These are phyloP conservation scores for Malassezia arunalokei DNA, from an alignment of 1,284 basidiomycete genomes.

Conservation along the genomic window DNA sequence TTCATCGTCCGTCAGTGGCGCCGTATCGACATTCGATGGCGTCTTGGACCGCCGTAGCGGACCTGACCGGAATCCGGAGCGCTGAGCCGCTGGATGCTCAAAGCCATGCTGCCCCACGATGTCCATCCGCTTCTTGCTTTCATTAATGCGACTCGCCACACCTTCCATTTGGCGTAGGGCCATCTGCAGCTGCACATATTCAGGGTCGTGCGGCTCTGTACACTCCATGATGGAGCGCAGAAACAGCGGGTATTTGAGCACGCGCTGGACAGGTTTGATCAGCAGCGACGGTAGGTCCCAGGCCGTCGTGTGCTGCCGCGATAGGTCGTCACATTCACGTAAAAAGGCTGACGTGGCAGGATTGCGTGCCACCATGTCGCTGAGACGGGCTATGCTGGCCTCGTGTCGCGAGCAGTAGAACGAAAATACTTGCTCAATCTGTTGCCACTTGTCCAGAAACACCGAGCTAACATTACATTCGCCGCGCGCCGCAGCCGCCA, in stretches of 20 bases:
- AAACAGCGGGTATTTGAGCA: constrained; percentile 70
- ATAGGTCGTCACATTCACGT: constrained; percentile 43
- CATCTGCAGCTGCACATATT: constrained; percentile 57
- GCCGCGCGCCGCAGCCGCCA: constrained; percentile 42
- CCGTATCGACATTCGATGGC: constrained; percentile 20
- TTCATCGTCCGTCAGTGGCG: constrained; percentile 19
- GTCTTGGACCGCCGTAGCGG: constrained; percentile 29
- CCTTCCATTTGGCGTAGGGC: constrained; percentile 62
- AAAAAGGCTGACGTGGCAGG: constrained; percentile 38
- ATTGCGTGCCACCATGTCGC: constrained; percentile 18
- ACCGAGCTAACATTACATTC: constrained; percentile 63
- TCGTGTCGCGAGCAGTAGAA: constrained; percentile 77
- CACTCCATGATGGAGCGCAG: constrained; percentile 57
- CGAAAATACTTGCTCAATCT: constrained; percentile 65
- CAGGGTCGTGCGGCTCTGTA: constrained; percentile 64
- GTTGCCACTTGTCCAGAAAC: constrained; percentile 65
- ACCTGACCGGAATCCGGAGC: constrained; percentile 14
- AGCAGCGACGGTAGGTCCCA: constrained; percentile 88
- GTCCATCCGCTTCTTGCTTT: constrained; percentile 69
- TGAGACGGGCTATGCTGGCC: constrained; percentile 57
- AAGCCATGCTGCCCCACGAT: constrained; percentile 48
- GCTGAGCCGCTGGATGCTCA: background rate
- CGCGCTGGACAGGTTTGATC: constrained; percentile 53
- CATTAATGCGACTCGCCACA: constrained; percentile 73
- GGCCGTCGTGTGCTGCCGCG: constrained; percentile 53